Base-by-base conservation (phyloP, 805 yeast species). In the Starmerella tilneyi region DNA sequence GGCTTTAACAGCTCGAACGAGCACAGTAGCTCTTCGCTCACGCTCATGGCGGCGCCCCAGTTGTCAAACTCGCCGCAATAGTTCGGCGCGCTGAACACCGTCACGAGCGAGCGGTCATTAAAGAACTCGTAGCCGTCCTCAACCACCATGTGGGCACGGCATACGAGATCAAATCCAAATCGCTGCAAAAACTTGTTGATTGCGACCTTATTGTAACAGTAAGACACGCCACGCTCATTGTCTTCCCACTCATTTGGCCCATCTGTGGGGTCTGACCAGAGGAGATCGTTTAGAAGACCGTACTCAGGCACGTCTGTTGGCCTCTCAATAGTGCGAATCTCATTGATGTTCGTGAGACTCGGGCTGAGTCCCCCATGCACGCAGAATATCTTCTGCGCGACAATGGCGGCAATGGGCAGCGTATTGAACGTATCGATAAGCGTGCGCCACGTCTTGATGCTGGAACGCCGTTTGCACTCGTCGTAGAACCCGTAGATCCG, bases 31-130 rank as follows among this genome's bases (percentile, higher is more conserved):
- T 89, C 80, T 69, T 92, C 97, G 66, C 92, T 97, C 47, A 89
- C 97, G 60, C 94, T 79, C 98, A 89, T 89, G 97, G 92, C 92
- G 33, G 98, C 98, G 61, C 97, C 98, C 2, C 97, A 96, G 62
- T 89, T 89, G 67, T 89, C 98, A 63, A 89, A 89, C 67, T 92
- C 97, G 59, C 98, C 98, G 74, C 97, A 92, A 65, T 88, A 88
- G 68, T 92, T 92, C 57, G 98, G 98, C 47, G 98, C 98, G 44
- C 92, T 79, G 64, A 89, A 89, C 56, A 89, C 72, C 26, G 98
- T 89, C 41, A 89, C 97, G 62, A 89, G 75, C 67, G 89, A 97
- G 62, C 97, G 81, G 66, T 89, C 89, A 54, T 92, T 78, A 66
- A 92, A 89, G 63, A 89, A 89, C 71, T 89, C 97, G 67, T 92